These are phyloP conservation scores for Penicillium concentricum DNA, from an alignment of 2,329 filamentous ascomycete species.

Conservation along the genomic window DNA sequence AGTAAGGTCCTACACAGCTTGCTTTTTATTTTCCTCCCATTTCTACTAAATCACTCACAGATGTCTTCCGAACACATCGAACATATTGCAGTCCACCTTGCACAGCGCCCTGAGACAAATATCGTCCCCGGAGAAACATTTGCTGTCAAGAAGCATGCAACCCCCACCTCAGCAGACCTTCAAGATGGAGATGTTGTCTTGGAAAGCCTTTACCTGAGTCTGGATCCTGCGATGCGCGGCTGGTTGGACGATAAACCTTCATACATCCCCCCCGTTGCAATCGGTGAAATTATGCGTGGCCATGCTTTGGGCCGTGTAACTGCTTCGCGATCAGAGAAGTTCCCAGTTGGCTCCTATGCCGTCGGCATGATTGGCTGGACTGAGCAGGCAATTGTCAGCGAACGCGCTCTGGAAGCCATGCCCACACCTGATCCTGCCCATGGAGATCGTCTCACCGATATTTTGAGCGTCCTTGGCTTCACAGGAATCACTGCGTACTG, in stretches of 20 bases:
- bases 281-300: not conserved
- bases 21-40: not conserved
- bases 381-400: not conserved
- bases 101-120: not conserved
- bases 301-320: not conserved
- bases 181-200: not conserved
- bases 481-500: conserved; percentile 51
- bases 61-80: not conserved
- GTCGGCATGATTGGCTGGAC: not conserved
- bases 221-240: not conserved
- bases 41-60: not conserved
- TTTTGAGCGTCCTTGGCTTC: conserved; percentile 37
- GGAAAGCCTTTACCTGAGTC: not conserved
- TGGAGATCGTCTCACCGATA: not conserved
- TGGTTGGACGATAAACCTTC: not conserved
- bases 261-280: not conserved
- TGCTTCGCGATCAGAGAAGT: not conserved
- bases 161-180: not conserved
- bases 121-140: not conserved
- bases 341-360: not conserved
- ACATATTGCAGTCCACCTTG: not conserved
- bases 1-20: not conserved
- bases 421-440: not conserved
- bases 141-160: not conserved
- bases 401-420: not conserved